Evolutionary conservation across 768 basidiomycete genomes (phyloP).

Genomic region (Dacryopinax primogenitus): DNA sequence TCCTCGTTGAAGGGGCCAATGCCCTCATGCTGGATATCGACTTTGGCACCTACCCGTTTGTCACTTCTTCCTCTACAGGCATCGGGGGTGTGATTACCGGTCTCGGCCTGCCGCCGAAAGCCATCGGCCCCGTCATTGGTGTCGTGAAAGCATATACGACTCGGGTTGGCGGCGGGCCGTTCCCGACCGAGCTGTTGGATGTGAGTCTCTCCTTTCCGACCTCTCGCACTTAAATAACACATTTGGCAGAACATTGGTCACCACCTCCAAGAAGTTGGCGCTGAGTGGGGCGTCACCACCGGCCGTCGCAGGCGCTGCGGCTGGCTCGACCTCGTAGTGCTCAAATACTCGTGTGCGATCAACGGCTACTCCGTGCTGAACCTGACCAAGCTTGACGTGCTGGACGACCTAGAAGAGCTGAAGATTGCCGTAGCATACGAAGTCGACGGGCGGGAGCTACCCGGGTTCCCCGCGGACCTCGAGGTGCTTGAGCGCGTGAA

Average conservation of each 20-base stretch:
- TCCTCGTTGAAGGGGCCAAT: constrained; percentile 95
- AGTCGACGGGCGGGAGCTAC: constrained; percentile 61
- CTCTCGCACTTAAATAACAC: constrained; percentile 3
- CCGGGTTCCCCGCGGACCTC: constrained; percentile 85
- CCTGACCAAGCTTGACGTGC: constrained; percentile 89
- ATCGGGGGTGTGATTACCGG: constrained; percentile 97
- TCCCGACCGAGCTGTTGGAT: constrained; percentile 91
- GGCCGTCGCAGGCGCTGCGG: constrained; percentile 87
- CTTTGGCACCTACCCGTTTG: constrained; percentile 95
- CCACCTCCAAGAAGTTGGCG: constrained; percentile 86
- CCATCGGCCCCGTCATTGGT: constrained; percentile 75
- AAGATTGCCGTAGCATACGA: constrained; percentile 74
- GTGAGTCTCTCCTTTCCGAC: constrained; percentile 32
- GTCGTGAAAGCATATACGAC: constrained; percentile 98
- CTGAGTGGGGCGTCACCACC: constrained; percentile 84
- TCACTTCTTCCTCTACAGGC: constrained; percentile 85
- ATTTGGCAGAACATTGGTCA: constrained; percentile 53
- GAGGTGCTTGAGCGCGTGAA: constrained; percentile 64
- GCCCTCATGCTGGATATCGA: constrained; percentile 98
- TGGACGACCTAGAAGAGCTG: constrained; percentile 75
- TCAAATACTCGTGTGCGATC: constrained; percentile 83
- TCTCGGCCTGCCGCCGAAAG: constrained; percentile 86
- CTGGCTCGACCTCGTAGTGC: constrained; percentile 93
- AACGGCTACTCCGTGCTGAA: constrained; percentile 93
- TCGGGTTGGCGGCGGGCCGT: constrained; percentile 94